Percentiles rank a stretch among this genome's conserved stretches.
Conservation (phyloP, 345 rosid genomes). For the Rubroshorea leprosula region DNA sequence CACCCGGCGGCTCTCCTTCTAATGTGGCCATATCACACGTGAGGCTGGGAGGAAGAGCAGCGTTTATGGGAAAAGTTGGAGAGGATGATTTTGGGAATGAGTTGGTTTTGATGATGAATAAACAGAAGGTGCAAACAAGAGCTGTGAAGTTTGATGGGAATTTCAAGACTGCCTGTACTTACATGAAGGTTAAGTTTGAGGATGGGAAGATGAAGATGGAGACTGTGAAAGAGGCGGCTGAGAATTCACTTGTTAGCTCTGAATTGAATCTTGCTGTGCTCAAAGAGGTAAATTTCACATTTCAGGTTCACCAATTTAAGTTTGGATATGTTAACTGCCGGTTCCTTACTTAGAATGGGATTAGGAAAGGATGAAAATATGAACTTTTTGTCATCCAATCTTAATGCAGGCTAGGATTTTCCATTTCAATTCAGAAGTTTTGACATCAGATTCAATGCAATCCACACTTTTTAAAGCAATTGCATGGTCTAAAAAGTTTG, state of each 20-base stretch:
- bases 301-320: background rate
- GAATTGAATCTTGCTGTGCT: conserved; percentile 74
- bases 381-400: background rate
- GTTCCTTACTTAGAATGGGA: too few species aligned
- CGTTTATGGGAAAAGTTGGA: conserved; percentile 91
- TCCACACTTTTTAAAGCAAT: conserved; percentile 58
- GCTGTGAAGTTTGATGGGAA: conserved; percentile 60
- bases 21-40: conserved; percentile 85
- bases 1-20: conserved; percentile 82
- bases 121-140: conserved; percentile 83
- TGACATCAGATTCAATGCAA: conserved; percentile 52
- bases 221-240: conserved; percentile 64
- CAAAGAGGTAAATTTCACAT: conserved; percentile 57
- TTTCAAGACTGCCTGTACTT: conserved; percentile 55
- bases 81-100: conserved; percentile 63
- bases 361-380: too few species aligned
- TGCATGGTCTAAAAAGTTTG: conserved; percentile 65
- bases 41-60: conserved; percentile 86
- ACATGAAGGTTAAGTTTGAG: conserved; percentile 59
- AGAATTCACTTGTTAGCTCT: conserved; percentile 61
- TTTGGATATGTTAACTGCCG: too few species aligned
- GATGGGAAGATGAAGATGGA: conserved; percentile 69
- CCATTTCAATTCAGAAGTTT: conserved; percentile 74
- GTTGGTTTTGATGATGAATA: conserved; percentile 72
- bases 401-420: conserved; percentile 74